Evolutionary conservation across 2,329 filamentous ascomycete species (phyloP).

Genomic region (Magnaporthiopsis incrustans): DNA sequence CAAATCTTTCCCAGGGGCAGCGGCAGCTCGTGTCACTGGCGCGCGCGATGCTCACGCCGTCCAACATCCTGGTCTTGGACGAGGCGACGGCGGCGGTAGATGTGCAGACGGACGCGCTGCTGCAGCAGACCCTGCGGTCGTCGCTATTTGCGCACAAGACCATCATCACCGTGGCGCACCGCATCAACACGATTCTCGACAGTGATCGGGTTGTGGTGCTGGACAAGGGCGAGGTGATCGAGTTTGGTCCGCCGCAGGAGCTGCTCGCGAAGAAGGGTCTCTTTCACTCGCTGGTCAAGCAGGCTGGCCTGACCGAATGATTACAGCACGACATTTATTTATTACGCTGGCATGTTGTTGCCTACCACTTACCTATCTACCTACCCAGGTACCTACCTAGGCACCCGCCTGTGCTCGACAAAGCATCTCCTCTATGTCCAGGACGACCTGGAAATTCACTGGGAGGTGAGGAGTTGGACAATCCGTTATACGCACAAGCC

Average conservation of each 20-base stretch:
- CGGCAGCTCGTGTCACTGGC: slow-evolving; percentile 90
- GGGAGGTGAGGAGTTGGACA: too few species aligned
- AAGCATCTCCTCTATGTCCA: too few species aligned
- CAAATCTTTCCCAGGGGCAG: slow-evolving; percentile 91
- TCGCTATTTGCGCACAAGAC: slow-evolving; percentile 79
- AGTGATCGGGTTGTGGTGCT: slow-evolving; percentile 88
- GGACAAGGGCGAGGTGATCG: slow-evolving; percentile 79
- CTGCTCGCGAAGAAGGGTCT: slow-evolving; percentile 68
- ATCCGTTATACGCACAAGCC: too few species aligned
- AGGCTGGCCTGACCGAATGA: slow-evolving; percentile 63
- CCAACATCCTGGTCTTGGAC: slow-evolving; percentile 93
- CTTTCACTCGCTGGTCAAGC: slow-evolving; percentile 86
- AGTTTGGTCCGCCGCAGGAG: slow-evolving; percentile 81
- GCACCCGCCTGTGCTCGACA: too few species aligned
- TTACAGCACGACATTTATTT: too few species aligned
- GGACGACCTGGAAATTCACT: too few species aligned
- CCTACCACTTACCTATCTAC: background rate
- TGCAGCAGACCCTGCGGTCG: slow-evolving; percentile 55
- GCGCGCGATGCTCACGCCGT: slow-evolving; percentile 86
- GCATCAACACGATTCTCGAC: slow-evolving; percentile 93
- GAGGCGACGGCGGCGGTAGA: slow-evolving; percentile 82
- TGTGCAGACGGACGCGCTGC: slow-evolving; percentile 58
- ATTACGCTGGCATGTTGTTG: too few species aligned
- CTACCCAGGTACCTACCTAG: background rate
- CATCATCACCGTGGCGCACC: slow-evolving; percentile 96